Evolutionary conservation across 495 filamentous ascomycete genomes (phyloP), one percentile per base, ranked within the genome.

Genomic region (Podospora pseudopauciseta): DNA sequence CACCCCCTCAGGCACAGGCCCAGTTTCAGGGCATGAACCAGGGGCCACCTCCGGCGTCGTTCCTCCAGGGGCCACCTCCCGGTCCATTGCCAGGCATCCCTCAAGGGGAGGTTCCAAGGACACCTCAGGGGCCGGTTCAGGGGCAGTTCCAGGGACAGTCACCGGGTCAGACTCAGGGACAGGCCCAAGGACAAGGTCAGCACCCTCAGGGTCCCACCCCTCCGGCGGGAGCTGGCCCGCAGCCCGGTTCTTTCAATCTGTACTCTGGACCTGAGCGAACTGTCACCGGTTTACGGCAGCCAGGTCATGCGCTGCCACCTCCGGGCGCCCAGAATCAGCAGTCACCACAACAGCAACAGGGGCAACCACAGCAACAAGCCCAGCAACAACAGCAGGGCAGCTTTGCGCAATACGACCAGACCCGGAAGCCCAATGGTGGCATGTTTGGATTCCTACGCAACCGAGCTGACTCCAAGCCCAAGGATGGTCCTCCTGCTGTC

Each of bases 391-490:
- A 63, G 20, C 65, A 68, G 44, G 54, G 53, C 18, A 53, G 63
- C 3, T 28, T 54, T 19, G 63, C 67, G 0, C 70, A 73, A 15
- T 34, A 57, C 6, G 71, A 67, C 4, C 63, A 68, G 49, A 63
- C 28, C 4, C 66, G 68, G 15, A 77, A 76, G 28, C 64, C 71
- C 2, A 66, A 61, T 18, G 68, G 70, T 27, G 76, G 75, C 11
- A n/a, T 78, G 11, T 73, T 78, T 11, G 75, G 76, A 4, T 72
- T 76, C 27, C 68, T 78, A 58, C 77, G 66, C 59, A 70, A 72
- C 23, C 20, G 54, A 3, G 44, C 59, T 7, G 67, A 68, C 30
- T 44, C 59, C 23, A 68, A 67, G 60, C 4, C 66, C 1, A 63
- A 68, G 54, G 60, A 66, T 57, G 23, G 60, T 13, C 34, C 60